A percentile compares a stretch with the other conserved stretches of the same genome.
Evolutionary conservation across 176 grass and related monocot species (phyloP).

Genomic region (Alopecurus myosuroides): DNA sequence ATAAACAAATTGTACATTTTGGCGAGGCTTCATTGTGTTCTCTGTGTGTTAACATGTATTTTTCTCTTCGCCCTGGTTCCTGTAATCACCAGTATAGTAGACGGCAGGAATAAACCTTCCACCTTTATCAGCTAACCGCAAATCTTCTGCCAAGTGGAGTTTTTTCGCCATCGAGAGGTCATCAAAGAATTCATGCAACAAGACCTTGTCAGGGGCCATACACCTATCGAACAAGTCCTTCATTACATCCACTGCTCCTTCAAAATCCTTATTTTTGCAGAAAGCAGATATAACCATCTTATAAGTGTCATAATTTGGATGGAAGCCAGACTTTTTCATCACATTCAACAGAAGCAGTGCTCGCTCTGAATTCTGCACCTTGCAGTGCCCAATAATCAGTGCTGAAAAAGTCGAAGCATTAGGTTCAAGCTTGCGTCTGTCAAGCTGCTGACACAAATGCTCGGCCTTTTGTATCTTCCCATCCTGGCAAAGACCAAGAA

Average conservation of each 20-base stretch:
- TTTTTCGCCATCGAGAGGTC: slow-evolving; percentile 53
- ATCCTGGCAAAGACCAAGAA: slow-evolving; percentile 66
- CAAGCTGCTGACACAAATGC: slow-evolving; percentile 49
- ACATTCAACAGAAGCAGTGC: slow-evolving; percentile 63
- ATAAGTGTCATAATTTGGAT: slow-evolving; percentile 38
- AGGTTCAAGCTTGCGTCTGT: slow-evolving; percentile 45
- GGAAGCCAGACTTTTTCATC: slow-evolving; percentile 74
- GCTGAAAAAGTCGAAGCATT: slow-evolving; percentile 72
- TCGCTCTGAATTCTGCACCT: slow-evolving; percentile 69
- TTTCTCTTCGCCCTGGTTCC: slow-evolving; percentile 11
- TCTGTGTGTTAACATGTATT: slow-evolving; percentile 8
- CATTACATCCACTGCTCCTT: slow-evolving; percentile 72
- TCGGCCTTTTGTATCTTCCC: slow-evolving; percentile 66
- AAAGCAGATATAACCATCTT: slow-evolving; percentile 66
- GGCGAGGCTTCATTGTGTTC: background rate
- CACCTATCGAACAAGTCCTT: slow-evolving; percentile 58
- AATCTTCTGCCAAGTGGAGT: slow-evolving; percentile 37
- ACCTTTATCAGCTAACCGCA: slow-evolving; percentile 30
- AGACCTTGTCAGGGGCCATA: slow-evolving; percentile 53
- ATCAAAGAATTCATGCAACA: slow-evolving; percentile 62
- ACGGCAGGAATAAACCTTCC: slow-evolving; percentile 50
- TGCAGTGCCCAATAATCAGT: slow-evolving; percentile 63
- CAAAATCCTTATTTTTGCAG: slow-evolving; percentile 75
- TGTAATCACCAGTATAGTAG: slow-evolving; percentile 44
- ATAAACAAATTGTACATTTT: background rate